Evolutionary conservation across 2,329 filamentous ascomycete genomes (phyloP), one percentile per base, ranked within the genome.

Genomic region (Annulohypoxylon truncatum): DNA sequence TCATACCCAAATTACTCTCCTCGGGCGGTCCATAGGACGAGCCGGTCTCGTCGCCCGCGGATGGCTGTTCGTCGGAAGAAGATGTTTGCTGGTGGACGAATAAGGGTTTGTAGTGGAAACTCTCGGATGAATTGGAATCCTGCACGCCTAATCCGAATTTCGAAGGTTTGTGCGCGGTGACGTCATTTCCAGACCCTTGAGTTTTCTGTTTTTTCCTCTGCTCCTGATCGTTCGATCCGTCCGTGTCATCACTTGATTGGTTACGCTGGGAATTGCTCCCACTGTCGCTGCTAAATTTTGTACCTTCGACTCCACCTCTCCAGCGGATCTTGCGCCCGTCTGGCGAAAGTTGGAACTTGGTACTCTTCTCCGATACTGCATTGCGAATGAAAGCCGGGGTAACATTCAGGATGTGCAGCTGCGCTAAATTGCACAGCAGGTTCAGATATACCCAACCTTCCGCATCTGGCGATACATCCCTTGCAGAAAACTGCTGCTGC

Each of bases 401-500:
- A 1, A 96, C 92, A 63, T 93, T 94, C 71, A 96, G 85, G 0
- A 94, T 95, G 72, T 96, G 93, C 15, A 96, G 81, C 78, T 96
- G 93, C 0, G 93, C 93, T 82, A 96, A 86, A 73, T 91, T 94
- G 75, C 90, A 89, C 1, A 96, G 83, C 0, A 96, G 80, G 71
- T 96, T 96, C 5, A 96, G 80, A 72, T 94, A 95, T 0, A 95
- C 88, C 92, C 92, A 96, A 3, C 92, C 92, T 24, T 93, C 89
- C 0, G 83, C 82, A 58, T 90, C 89, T 0, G 89, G 84, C 12
- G 85, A 83, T 9, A 88, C 85, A 54, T 88, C 83, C 2, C 78
- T 74, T 1, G 80, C 73, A 15, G 79, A 81, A 13, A 81, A 80
- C 1, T 81, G 79, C 8, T 80, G 80, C 8, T 82, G 70, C 1